A percentile compares a stretch with the other conserved stretches of the same genome.
Conservation (phyloP, 2,329 filamentous ascomycete genomes). For the Didymella lethalis region DNA sequence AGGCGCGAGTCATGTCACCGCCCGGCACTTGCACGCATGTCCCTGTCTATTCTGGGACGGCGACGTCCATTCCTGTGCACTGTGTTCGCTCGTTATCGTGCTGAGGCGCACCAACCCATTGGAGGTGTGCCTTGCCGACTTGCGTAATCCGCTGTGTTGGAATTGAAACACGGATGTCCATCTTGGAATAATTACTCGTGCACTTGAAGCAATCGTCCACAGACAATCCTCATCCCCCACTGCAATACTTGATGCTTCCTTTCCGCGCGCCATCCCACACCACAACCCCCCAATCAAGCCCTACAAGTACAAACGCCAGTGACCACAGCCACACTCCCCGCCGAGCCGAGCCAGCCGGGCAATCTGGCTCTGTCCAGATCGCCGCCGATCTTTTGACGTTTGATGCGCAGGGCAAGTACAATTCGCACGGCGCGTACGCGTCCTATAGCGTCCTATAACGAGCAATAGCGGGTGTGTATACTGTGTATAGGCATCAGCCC, state of each 20-base stretch:
- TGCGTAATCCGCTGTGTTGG: constrained; percentile 34
- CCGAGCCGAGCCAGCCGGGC: no score
- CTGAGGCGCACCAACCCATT: constrained; percentile 21
- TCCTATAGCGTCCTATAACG: not conserved
- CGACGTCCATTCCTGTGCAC: constrained; percentile 27
- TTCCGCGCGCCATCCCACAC: no score
- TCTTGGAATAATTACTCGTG: no score
- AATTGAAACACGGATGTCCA: no score
- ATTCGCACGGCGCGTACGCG: not conserved
- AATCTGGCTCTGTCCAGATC: not conserved
- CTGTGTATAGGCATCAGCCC: not conserved
- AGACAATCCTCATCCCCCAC: no score
- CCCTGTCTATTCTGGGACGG: constrained; percentile 32
- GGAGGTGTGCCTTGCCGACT: constrained; percentile 10
- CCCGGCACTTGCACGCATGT: constrained; percentile 32
- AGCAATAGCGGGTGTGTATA: not conserved
- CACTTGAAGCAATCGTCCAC: no score
- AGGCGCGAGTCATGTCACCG: constrained; percentile 50
- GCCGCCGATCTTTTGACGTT: not conserved
- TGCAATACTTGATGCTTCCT: no score
- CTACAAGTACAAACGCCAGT: no score
- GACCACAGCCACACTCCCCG: no score
- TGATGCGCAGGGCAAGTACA: not conserved
- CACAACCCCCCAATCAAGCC: no score
- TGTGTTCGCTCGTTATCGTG: constrained; percentile 45